Base-by-base conservation (phyloP, 2,329 filamentous ascomycete species). In the Acarospora socialis region DNA sequence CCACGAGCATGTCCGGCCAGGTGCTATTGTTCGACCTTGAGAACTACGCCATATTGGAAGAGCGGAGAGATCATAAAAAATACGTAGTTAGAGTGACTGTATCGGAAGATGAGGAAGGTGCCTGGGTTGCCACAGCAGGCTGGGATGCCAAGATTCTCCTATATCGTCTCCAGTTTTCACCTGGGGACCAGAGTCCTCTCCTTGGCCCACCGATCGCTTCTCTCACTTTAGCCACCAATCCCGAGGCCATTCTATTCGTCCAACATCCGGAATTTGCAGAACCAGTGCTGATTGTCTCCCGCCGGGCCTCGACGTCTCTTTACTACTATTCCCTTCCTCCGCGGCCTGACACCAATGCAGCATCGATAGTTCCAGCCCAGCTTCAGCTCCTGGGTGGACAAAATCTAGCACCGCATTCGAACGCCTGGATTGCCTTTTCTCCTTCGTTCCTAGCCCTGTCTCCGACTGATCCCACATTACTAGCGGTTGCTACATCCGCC, bases 341-440 rank as follows among this genome's bases (percentile, higher is more conserved):
- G 7, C 34, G 33, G 44, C 30, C 43, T 54, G 18, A 38, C 42
- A 21, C 35, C 35, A 12, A 38, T 22, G 30, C 30, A 4, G 9
- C 35, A 24, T n/a, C 26, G 10, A n/a, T 31, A 9, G 14, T 17
- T 2, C 29, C 37, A n/a, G 39, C 37, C 33, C 43, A 53, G 32
- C 52, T 60, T 30, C 43, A 46, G 16, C 52, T 68, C 6, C 51
- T 70, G 3, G 70, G 69, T 15, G 60, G 58, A 36, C 71, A 76
- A 42, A 74, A 74, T 40, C 58, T 76, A 3, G 68, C 71, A 6
- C 71, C 71, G 1, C 63, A 71, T 43, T 72, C 69, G 3, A 74
- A 69, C 44, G 61, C 70, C n/a, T 77, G 73, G 73, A 53, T 73
- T 9, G 61, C 68, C 2, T 77, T 76, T 46, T 72, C 70, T 0